Base-by-base conservation (phyloP, 768 basidiomycete species). In the Amanita pallidorosea region DNA sequence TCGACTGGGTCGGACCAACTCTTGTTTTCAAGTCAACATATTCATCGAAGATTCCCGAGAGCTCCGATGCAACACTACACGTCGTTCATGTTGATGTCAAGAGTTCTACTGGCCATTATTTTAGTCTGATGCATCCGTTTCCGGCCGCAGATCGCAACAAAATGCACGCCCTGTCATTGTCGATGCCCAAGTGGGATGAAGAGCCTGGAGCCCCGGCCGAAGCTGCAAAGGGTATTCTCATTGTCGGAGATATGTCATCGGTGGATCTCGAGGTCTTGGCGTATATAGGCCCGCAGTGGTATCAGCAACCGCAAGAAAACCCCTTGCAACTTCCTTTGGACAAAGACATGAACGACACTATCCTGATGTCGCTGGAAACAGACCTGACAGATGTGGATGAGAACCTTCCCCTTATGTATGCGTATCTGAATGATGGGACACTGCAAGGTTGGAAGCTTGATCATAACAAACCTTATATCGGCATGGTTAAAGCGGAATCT, bases 391-490 rank as follows among this genome's bases (percentile, higher is more conserved):
- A 74, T 52, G 55, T 62, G 7, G 66, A 69, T 37, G 60, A 67
- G 8, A 58, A 55, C 11, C 63, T 62, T 11, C 88, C 88, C 0
- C 70, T 88, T 50, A 65, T 88, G 64, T 88, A 80, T 61, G 81
- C 78, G 2, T 89, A 86, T 63, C 72, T 85, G 9, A 87, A 81
- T 49, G 88, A 91, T 58, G 88, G 88, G 17, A 85, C 86, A 0
- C 49, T 91, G 20, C 75, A 80, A 44, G 88, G 72, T 3, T 91
- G 88, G 86, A 70, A 80, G 60, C 59, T 85, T 18, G 75, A 85
- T 34, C 78, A 83, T 59, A 67, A 70, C 7, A 74, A 73, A 37
- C 67, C 74, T 7, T 89, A 88, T 58, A 66, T 71, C 37, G 78
- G 78, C 25, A 78, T 88, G 73, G 60, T 72, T 5, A 58, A 63